These are phyloP conservation scores for Trifolium fragiferum DNA, from an alignment of 306 rosid species.

Conservation along the genomic window DNA sequence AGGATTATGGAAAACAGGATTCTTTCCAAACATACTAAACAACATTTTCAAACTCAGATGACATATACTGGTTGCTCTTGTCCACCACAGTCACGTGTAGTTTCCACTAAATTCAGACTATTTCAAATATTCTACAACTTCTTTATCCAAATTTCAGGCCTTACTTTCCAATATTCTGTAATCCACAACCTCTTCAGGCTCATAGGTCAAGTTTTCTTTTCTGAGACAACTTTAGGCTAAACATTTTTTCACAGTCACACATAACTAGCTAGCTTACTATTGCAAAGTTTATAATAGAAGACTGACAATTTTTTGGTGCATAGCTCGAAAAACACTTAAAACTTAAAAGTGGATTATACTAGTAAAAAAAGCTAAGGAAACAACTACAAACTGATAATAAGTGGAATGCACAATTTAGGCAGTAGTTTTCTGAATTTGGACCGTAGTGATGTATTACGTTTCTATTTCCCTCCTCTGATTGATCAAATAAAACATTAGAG, in stretches of 20 bases:
- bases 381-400: not conserved
- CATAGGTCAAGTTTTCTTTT: not conserved
- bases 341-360: constrained; percentile 6
- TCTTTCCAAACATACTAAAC: not conserved
- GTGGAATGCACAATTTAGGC: not conserved
- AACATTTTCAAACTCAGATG: not conserved
- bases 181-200: constrained; percentile 1
- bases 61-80: not conserved
- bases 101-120: not conserved
- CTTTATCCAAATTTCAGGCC: not conserved
- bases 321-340: not conserved
- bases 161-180: not conserved
- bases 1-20: constrained; percentile 1
- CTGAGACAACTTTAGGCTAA: not conserved
- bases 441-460: not conserved
- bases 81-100: not conserved
- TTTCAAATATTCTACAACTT: not conserved
- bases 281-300: not conserved
- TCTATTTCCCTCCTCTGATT: not conserved
- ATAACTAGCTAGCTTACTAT: constrained; percentile 15
- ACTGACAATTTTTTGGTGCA: not conserved
- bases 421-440: not conserved
- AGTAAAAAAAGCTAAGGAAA: not conserved
- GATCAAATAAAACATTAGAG: not conserved
- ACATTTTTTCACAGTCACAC: not conserved